Conservation (phyloP, 805 yeast species). For the Saccharomycopsis lassenensis region DNA sequence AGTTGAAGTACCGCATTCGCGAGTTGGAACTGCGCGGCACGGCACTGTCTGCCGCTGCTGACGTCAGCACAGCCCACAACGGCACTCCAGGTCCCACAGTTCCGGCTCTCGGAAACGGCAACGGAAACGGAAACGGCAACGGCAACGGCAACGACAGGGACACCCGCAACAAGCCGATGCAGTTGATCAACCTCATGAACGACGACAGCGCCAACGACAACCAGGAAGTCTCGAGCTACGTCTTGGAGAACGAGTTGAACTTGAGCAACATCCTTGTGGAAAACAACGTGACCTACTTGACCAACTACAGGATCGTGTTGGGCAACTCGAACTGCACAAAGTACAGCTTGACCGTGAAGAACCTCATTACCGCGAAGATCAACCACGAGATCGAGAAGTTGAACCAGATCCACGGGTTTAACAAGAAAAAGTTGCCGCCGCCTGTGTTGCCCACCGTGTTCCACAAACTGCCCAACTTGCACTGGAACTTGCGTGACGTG, state of each 20-base stretch:
- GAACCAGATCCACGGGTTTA: neutral
- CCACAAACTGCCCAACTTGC: slow-evolving; percentile 3
- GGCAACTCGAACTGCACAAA: slow-evolving; percentile 11
- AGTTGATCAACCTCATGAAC: neutral
- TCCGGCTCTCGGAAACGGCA: neutral
- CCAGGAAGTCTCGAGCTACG: slow-evolving; percentile 1
- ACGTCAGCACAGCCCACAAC: too few species aligned
- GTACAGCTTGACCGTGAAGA: slow-evolving; percentile 7
- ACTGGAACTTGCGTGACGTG: slow-evolving; percentile 5
- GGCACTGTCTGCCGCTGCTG: too few species aligned
- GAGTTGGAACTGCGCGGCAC: slow-evolving; percentile 7
- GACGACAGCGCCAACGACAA: neutral
- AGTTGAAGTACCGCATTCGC: slow-evolving; percentile 4
- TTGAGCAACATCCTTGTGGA: slow-evolving; percentile 8
- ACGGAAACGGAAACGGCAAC: neutral
- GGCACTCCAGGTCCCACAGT: too few species aligned
- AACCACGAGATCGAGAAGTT: neutral
- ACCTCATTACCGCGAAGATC: slow-evolving; percentile 3
- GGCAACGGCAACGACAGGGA: neutral
- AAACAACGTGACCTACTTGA: slow-evolving; percentile 5
- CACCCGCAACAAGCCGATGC: neutral
- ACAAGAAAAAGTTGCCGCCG: neutral
- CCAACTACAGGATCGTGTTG: slow-evolving; percentile 4
- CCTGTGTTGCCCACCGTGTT: slow-evolving; percentile 8
- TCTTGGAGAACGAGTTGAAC: slow-evolving; percentile 7